Percentiles rank a stretch among this genome's conserved stretches.
phyloP scores from a whole-genome alignment of 805 yeast genomes.

The Komagataella mondaviorum region DNA sequence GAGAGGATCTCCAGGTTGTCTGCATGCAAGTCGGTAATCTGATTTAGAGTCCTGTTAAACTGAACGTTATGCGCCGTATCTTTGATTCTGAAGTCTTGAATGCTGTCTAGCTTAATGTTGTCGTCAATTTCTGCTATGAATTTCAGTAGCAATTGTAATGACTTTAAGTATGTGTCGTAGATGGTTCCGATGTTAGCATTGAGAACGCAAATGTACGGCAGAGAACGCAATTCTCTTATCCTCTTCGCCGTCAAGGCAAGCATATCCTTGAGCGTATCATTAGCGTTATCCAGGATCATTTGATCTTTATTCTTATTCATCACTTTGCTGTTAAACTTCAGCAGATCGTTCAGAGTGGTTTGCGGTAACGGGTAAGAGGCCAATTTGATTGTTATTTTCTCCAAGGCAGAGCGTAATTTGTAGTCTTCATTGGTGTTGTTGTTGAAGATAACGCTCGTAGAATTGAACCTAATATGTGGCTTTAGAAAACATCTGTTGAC shows the following conservation, averaged over 20 bases:
- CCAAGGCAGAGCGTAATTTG: slow-evolving; percentile 42
- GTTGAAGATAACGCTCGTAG: background rate
- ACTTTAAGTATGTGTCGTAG: slow-evolving; percentile 58
- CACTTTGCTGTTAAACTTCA: slow-evolving; percentile 24
- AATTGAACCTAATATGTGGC: background rate
- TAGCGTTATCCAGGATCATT: slow-evolving; percentile 28
- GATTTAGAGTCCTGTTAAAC: slow-evolving; percentile 35
- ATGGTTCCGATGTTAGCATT: slow-evolving; percentile 79
- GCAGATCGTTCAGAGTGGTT: slow-evolving; percentile 35
- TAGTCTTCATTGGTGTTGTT: slow-evolving; percentile 18
- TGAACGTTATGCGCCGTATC: slow-evolving; percentile 38
- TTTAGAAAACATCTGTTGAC: background rate
- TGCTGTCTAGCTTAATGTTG: background rate
- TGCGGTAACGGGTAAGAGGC: slow-evolving; percentile 39
- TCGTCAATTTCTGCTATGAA: slow-evolving; percentile 13
- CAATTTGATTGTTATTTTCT: slow-evolving; percentile 42
- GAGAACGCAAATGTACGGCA: slow-evolving; percentile 76
- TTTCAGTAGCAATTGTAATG: slow-evolving; percentile 39
- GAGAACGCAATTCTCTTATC: slow-evolving; percentile 48
- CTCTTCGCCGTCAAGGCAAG: slow-evolving; percentile 59
- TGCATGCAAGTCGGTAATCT: slow-evolving; percentile 62
- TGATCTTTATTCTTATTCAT: slow-evolving; percentile 16
- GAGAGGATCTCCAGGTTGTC: slow-evolving; percentile 78
- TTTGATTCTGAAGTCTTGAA: slow-evolving; percentile 20
- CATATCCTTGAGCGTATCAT: slow-evolving; percentile 42